Percentiles rank a stretch among this genome's conserved stretches.
Evolutionary conservation across 345 rosid genomes (phyloP).

Genomic region (Brassica rapa): DNA sequence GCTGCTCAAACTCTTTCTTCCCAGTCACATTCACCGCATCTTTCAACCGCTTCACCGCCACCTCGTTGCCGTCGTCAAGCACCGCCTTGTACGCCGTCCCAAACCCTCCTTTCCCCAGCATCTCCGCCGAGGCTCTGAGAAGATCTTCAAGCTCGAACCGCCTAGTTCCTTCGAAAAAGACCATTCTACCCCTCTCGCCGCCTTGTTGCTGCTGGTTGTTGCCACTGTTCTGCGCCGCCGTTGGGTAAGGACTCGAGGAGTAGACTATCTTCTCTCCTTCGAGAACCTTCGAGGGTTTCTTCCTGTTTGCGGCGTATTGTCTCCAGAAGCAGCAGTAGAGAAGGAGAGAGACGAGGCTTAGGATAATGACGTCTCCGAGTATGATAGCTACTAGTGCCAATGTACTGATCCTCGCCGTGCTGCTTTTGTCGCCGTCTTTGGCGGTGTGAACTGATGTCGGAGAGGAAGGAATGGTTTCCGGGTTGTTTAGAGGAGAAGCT

Average conservation of each 20-base stretch:
- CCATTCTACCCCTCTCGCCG: conserved; percentile 80
- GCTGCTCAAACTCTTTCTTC: conserved; percentile 74
- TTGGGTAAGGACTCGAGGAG: conserved; percentile 86
- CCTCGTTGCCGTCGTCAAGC: conserved; percentile 78
- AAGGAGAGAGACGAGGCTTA: conserved; percentile 63
- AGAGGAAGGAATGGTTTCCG: conserved; percentile 59
- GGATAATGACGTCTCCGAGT: conserved; percentile 64
- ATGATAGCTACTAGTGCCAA: conserved; percentile 64
- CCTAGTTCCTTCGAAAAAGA: conserved; percentile 78
- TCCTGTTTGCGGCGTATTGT: conserved; percentile 55
- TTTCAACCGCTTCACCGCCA: conserved; percentile 85
- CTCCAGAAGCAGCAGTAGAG: conserved; percentile 94
- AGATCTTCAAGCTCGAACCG: conserved; percentile 87
- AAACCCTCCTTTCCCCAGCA: conserved; percentile 91
- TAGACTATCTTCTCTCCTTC: conserved; percentile 88
- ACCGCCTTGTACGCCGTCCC: conserved; percentile 96
- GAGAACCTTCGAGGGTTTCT: conserved; percentile 53
- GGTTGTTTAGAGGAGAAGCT: conserved; percentile 56
- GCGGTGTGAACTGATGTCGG: conserved; percentile 57
- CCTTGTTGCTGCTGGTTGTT: conserved; percentile 44
- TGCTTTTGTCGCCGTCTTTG: conserved; percentile 14
- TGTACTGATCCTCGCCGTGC: conserved; percentile 52
- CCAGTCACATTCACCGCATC: conserved; percentile 66
- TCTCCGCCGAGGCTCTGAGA: conserved; percentile 91
- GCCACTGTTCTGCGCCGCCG: conserved; percentile 26